phyloP scores from a whole-genome alignment of 23 red algal species.

The Gracilaria domingensis region DNA sequence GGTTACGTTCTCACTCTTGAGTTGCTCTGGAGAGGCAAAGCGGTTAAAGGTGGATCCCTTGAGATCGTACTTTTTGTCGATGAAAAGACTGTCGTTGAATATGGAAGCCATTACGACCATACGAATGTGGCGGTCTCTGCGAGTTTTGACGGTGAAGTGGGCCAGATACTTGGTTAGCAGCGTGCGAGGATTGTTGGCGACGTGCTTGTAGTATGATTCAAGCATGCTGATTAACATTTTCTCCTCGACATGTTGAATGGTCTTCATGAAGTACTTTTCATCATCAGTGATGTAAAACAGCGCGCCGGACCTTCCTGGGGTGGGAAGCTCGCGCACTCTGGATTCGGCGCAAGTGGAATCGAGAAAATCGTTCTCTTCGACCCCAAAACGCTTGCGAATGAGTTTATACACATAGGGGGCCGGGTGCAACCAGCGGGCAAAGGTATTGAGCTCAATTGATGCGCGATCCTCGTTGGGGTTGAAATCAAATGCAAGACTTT shows the following conservation, averaged over 20 bases:
- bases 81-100: slow-evolving; percentile 70
- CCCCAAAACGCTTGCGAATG: slow-evolving; percentile 74
- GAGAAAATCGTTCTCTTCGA: slow-evolving; percentile 84
- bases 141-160: slow-evolving; percentile 83
- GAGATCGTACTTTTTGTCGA: slow-evolving; percentile 94
- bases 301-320: slow-evolving; percentile 80
- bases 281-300: slow-evolving; percentile 95
- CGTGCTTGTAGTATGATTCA: slow-evolving; percentile 77
- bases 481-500: slow-evolving; percentile 81
- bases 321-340: slow-evolving; percentile 82
- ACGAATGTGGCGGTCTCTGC: slow-evolving; percentile 82
- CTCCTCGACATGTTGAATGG: slow-evolving; percentile 77
- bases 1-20: slow-evolving; percentile 69
- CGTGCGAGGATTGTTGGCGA: slow-evolving; percentile 69
- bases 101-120: slow-evolving; percentile 90
- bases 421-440: slow-evolving; percentile 76
- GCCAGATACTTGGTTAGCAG: slow-evolving; percentile 89
- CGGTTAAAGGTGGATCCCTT: slow-evolving; percentile 81
- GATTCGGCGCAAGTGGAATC: slow-evolving; percentile 71
- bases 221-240: slow-evolving; percentile 74
- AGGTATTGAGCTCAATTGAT: slow-evolving; percentile 52
- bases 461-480: slow-evolving; percentile 60
- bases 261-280: slow-evolving; percentile 94
- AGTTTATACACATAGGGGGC: slow-evolving; percentile 81
- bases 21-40: slow-evolving; percentile 63